Evolutionary conservation across 169 alveolate species (phyloP), one percentile per base, ranked within the genome.

Genomic region (Plasmodium vivax): DNA sequence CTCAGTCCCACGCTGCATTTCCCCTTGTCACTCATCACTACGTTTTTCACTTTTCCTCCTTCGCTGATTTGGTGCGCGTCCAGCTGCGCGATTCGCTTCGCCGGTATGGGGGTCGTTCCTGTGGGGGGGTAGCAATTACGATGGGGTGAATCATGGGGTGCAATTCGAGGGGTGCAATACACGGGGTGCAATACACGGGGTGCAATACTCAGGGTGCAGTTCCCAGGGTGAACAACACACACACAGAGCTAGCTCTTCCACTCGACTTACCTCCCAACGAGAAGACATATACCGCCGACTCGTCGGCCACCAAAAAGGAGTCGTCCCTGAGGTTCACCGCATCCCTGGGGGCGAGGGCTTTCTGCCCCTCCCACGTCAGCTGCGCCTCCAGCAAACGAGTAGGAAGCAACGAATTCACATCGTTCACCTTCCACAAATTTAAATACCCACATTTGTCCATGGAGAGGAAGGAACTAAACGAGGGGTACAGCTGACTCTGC

Each of bases 381-480:
- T 88, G 81, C 38, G 91, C 9, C 82, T 80, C 56, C 32, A 34
- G 74, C 51, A 88, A 77, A 68, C 9, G 47, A 1, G 45, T 88
- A 6, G 94, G 94, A 16, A 88, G 23, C 2, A 88, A n/a, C 5
- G 94, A 88, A 80, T 90, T 43, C 14, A 71, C 32, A 68, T 90
- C 83, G 72, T 90, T 27, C 23, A 90, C 38, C 47, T 90, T 56
- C 94, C 94, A 90, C 43, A 62, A 12, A 51, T 90, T 90, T 43
- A 90, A 14, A 90, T 36, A 74, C 47, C 94, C 94, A 80, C 27
- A 80, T n/a, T 80, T 90, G 58, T 90, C 94, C 54, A 90, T 23
- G 8, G 91, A 45, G 34, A 90, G 32, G 45, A 90, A 90, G 16
- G 94, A 79, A 12, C 91, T 80, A 19, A 58, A 30, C 9, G 91